phyloP scores from a whole-genome alignment of 148 eudicot species.

The Pharnaceum exiguum region DNA sequence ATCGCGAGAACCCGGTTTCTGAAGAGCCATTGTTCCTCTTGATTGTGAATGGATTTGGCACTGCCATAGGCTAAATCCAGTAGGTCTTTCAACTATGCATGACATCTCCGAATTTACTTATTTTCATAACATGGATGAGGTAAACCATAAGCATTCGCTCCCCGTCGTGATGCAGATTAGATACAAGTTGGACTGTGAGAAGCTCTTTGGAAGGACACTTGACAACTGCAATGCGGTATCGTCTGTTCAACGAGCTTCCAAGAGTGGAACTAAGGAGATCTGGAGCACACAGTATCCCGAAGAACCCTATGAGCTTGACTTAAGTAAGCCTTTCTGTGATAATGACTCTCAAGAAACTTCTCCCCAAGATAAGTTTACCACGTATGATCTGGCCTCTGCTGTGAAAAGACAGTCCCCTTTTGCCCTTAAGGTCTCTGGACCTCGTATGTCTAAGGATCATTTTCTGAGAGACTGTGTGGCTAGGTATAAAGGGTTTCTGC shows the following conservation, averaged over 20 bases:
- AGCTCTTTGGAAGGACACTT: slow-evolving; percentile 71
- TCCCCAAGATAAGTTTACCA: slow-evolving; percentile 43
- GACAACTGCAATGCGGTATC: slow-evolving; percentile 62
- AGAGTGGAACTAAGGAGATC: slow-evolving; percentile 38
- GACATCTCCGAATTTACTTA: neutral
- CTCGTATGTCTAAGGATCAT: slow-evolving; percentile 52
- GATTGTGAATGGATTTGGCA: slow-evolving; percentile 99
- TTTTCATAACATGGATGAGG: neutral
- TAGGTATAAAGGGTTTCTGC: slow-evolving; percentile 90
- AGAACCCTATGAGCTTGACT: slow-evolving; percentile 65
- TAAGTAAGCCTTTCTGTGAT: slow-evolving; percentile 16
- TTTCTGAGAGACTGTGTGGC: slow-evolving; percentile 84
- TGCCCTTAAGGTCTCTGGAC: slow-evolving; percentile 80
- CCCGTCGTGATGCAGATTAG: slow-evolving; percentile 51
- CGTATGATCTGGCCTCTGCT: slow-evolving; percentile 77
- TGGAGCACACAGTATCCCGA: slow-evolving; percentile 70
- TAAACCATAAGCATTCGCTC: slow-evolving; percentile 2
- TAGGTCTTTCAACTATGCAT: slow-evolving; percentile 24
- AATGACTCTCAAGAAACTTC: slow-evolving; percentile 14
- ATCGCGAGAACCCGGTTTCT: slow-evolving; percentile 35
- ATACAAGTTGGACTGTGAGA: slow-evolving; percentile 72
- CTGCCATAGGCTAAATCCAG: slow-evolving; percentile 97
- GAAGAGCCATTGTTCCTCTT: slow-evolving; percentile 84
- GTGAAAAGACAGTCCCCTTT: slow-evolving; percentile 73
- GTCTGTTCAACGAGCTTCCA: slow-evolving; percentile 51